phyloP scores from a whole-genome alignment of 148 eudicot genomes.

The Rhododendron ovatum region DNA sequence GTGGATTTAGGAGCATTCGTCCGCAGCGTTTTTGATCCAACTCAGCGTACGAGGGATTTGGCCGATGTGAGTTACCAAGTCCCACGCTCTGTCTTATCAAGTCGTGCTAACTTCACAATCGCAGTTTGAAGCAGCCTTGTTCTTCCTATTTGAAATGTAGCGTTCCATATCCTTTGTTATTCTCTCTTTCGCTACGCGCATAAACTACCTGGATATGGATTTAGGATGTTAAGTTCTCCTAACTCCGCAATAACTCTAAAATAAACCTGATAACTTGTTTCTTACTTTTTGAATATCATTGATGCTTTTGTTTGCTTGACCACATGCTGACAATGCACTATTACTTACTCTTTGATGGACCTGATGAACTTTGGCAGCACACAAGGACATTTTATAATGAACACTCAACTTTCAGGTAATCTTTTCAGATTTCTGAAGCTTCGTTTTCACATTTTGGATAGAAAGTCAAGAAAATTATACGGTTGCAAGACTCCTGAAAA shows the following conservation, averaged over 20 bases:
- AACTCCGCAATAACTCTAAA: neutral
- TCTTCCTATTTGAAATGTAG: neutral
- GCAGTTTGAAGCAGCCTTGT: neutral
- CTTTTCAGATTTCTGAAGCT: neutral
- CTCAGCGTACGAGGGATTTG: conserved; percentile 79
- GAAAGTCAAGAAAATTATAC: neutral
- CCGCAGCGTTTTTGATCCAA: conserved; percentile 73
- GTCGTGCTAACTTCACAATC: neutral
- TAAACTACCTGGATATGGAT: neutral
- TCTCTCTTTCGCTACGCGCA: neutral
- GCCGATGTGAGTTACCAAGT: conserved; percentile 64
- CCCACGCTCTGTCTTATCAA: neutral
- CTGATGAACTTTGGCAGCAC: conserved; percentile 78
- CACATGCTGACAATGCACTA: conserved; percentile 93
- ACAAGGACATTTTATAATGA: conserved; percentile 59
- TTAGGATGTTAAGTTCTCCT: neutral
- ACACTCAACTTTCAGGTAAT: conserved; percentile 64
- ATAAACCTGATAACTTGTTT: neutral
- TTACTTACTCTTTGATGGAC: conserved; percentile 88
- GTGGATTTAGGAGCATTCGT: conserved; percentile 77
- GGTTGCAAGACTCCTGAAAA: neutral
- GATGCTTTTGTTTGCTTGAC: conserved; percentile 17
- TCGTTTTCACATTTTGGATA: neutral
- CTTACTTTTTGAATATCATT: neutral
- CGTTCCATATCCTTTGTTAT: neutral